Evolutionary conservation across 2,329 filamentous ascomycete species (phyloP), one percentile per base, ranked within the genome.

Genomic region (Xylaria hypoxylon): DNA sequence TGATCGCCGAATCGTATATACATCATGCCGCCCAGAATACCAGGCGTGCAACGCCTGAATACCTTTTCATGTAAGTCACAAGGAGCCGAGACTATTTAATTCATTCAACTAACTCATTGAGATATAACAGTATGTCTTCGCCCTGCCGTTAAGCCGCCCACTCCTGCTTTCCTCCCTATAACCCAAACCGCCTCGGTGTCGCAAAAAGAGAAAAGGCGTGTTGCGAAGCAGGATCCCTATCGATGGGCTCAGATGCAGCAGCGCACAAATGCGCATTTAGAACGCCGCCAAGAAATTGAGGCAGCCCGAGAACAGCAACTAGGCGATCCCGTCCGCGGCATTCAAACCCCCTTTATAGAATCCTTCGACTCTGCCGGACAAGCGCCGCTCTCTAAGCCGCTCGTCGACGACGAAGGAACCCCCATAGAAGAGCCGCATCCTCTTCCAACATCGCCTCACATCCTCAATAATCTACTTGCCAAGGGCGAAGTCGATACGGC

Each of bases 241-340:
- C 85, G 90, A 66, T 87, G 91, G 80, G 91, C 91, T 2, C 93
- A 96, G 79, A 90, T 92, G 35, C 88, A 91, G 74, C 92, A 94
- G 77, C 90, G 93, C 68, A 97, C 95, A 80, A 89, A 91, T 11
- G 92, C 91, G 71, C 97, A 97, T 77, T 78, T 95, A 51, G 87
- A 91, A 75, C 89, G 93, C 58, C 93, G 91, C 74, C 84, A 87
- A 68, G 88, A 89, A 69, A 86, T 98, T 62, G 79, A 88, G 67
- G 82, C 87, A 70, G 83, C 89, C 76, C 89, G 92, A 65, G 84
- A 87, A 65, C 84, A 84, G 52, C 84, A 85, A 51, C 84, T 90
- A 71, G 95, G 95, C 57, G 88, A 96, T 78, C 92, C 94, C 0
- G 84, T 99, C 70, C 87, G 90, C 73, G 96, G 95, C 76, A 85